A percentile compares a stretch with the other conserved stretches of the same genome.
phyloP scores from a whole-genome alignment of 495 filamentous ascomycete genomes.

The Cairneyella variabilis region DNA sequence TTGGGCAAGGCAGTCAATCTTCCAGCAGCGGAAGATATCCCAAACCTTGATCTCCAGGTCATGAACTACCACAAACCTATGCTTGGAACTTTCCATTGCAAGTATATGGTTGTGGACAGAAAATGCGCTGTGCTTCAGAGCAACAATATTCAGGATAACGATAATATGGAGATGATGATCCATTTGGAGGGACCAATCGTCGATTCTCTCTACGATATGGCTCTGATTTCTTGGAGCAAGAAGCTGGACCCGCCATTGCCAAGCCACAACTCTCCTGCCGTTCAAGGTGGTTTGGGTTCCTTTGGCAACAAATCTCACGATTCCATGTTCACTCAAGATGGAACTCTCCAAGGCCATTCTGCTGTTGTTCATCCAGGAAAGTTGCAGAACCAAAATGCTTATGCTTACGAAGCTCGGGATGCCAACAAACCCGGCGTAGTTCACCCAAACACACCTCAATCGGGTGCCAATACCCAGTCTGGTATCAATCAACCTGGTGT shows the following conservation, averaged over 20 bases:
- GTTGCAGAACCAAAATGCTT: slow-evolving; percentile 14
- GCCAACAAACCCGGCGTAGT: slow-evolving; percentile 18
- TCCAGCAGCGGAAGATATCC: slow-evolving; percentile 58
- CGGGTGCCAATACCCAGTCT: too few relatives aligned
- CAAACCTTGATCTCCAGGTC: slow-evolving; percentile 67
- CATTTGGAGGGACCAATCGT: slow-evolving; percentile 75
- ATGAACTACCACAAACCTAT: slow-evolving; percentile 71
- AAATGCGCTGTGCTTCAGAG: slow-evolving; percentile 63
- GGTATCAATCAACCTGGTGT: slow-evolving; percentile 15
- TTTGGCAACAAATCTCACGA: slow-evolving; percentile 24
- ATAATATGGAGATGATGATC: slow-evolving; percentile 78
- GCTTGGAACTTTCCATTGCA: slow-evolving; percentile 73
- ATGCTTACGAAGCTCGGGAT: slow-evolving; percentile 18
- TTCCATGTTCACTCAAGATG: slow-evolving; percentile 23
- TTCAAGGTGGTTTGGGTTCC: slow-evolving; percentile 20
- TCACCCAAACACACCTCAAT: too few relatives aligned
- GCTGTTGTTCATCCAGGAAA: slow-evolving; percentile 28
- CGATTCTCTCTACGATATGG: slow-evolving; percentile 68
- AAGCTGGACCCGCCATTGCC: slow-evolving; percentile 59
- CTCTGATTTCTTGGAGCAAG: slow-evolving; percentile 67
- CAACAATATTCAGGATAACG: slow-evolving; percentile 76
- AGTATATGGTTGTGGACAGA: slow-evolving; percentile 73
- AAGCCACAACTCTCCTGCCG: slow-evolving; percentile 47
- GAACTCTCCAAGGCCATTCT: slow-evolving; percentile 26
- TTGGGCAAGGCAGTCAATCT: slow-evolving; percentile 53